Base-by-base conservation (phyloP, 1,284 basidiomycete genomes). In the Apiotrichum domesticum region DNA sequence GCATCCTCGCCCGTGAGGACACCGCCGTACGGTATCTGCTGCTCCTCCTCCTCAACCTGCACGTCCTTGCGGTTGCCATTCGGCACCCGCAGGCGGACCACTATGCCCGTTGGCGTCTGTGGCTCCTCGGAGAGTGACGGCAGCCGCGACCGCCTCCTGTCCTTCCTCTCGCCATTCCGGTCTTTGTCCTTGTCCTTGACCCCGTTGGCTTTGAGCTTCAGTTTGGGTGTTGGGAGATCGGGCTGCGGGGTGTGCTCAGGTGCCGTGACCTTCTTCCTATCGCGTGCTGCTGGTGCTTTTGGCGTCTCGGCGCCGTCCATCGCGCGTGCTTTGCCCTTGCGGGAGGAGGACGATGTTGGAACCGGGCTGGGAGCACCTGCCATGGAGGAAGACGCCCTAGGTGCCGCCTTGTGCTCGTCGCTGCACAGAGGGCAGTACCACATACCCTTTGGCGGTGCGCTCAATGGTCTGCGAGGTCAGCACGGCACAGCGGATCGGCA, bases 1-100 rank as follows among this genome's bases (percentile, higher is more conserved):
- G 91, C 84, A 53, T 97, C 88, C 13, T 81, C 79, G 0, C 81
- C 79, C 14, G 74, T 76, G 52, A 98, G 79, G 54, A 94, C 79
- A 42, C 93, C 88, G 56, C 94, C 87, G 75, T 95, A 90, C 56
- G 92, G 79, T 53, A 78, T 58, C 65, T 76, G 65, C 32, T 74
- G 72, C 49, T 73, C 73, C 54, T 70, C 73, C 9, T 69, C 66
- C 49, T 72, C 71, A 8, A 68, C 63, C 35, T 66, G 65, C 8
- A 69, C 62, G 13, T 67, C 65, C 14, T 63, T 61, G 33, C 58
- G 63, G 9, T 44, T 53, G 1, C 66, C 66, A 42, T 62, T 64
- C 1, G 68, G 66, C 6, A 72, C 63, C 4, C 68, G 56, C 35
- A 75, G 53, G 6, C 68, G 60, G 21, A 74, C 63, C 34, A 63